Evolutionary conservation across 2,329 filamentous ascomycete species (phyloP).

Genomic region (Ceratocystis diversiconidia): DNA sequence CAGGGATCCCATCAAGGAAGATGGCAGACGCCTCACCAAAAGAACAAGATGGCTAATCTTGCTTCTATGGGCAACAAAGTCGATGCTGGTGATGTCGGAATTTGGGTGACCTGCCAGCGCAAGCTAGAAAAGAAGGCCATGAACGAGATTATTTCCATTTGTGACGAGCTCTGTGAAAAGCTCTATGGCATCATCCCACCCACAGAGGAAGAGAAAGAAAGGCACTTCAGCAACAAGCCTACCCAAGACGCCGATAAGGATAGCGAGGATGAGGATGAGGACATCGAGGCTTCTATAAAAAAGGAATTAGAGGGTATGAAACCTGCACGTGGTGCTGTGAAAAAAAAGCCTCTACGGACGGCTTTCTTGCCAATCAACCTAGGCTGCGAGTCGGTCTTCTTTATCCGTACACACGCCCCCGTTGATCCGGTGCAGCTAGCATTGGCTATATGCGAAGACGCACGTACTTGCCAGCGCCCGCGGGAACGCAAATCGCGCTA

Average conservation of each 20-base stretch:
- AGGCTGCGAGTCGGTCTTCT: conserved; percentile 48
- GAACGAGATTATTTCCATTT: conserved; percentile 50
- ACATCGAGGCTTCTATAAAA: conserved; percentile 59
- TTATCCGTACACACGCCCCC: conserved; percentile 42
- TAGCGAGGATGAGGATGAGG: conserved; percentile 34
- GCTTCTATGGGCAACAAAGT: conserved; percentile 34
- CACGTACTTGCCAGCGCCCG: conserved; percentile 30
- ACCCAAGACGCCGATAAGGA: conserved; percentile 20
- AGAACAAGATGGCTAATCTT: conserved; percentile 33
- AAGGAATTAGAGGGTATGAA: conserved; percentile 56
- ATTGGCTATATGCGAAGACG: conserved; percentile 41
- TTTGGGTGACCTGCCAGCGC: conserved; percentile 66
- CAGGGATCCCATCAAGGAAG: conserved; percentile 29
- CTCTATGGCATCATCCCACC: conserved; percentile 38
- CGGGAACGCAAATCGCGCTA: conserved; percentile 38
- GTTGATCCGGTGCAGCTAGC: conserved; percentile 43
- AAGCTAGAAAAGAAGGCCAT: conserved; percentile 57
- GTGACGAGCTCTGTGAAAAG: conserved; percentile 52
- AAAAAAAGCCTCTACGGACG: conserved; percentile 26
- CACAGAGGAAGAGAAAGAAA: conserved; percentile 24
- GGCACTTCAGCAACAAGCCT: not conserved
- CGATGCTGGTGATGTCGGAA: conserved; percentile 55
- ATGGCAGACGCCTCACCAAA: conserved; percentile 49
- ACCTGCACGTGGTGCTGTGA: conserved; percentile 21
- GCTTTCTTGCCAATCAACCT: conserved; percentile 40